phyloP scores from a whole-genome alignment of 768 basidiomycete species.

The Favolaschia claudopus region DNA sequence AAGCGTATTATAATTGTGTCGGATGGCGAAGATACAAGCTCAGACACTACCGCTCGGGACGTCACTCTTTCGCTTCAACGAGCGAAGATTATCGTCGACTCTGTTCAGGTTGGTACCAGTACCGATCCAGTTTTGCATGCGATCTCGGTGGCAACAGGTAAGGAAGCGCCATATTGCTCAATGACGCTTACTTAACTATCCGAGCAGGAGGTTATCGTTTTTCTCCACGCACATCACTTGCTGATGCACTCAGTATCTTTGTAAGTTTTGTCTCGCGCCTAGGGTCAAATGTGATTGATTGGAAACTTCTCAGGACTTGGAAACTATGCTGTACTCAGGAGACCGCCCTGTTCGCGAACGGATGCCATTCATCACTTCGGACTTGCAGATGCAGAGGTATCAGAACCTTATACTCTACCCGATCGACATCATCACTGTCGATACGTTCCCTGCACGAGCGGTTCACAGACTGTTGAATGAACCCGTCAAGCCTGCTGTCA shows the following conservation, averaged over 20 bases:
- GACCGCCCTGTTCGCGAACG: slow-evolving; percentile 29
- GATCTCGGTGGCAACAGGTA: slow-evolving; percentile 38
- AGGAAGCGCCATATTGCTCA: neutral
- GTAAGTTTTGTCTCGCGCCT: slow-evolving; percentile 17
- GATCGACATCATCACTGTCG: slow-evolving; percentile 33
- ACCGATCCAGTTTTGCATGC: slow-evolving; percentile 29
- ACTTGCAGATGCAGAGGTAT: slow-evolving; percentile 4
- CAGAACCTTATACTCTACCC: slow-evolving; percentile 17
- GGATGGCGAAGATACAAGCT: slow-evolving; percentile 38
- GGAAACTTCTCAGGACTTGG: slow-evolving; percentile 32
- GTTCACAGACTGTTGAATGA: slow-evolving; percentile 30
- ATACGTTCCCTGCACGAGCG: slow-evolving; percentile 32
- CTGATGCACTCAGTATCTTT: slow-evolving; percentile 40
- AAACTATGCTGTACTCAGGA: slow-evolving; percentile 36
- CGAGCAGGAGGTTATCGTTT: slow-evolving; percentile 39
- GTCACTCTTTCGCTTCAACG: slow-evolving; percentile 30
- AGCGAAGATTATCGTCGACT: slow-evolving; percentile 34
- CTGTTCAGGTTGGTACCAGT: slow-evolving; percentile 34
- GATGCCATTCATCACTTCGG: slow-evolving; percentile 5
- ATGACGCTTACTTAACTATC: neutral
- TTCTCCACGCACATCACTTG: slow-evolving; percentile 34
- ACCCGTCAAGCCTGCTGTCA: slow-evolving; percentile 28
- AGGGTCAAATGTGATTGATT: neutral
- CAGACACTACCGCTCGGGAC: slow-evolving; percentile 17
- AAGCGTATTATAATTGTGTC: slow-evolving; percentile 37